These are phyloP conservation scores for Physaria fendleri DNA, from an alignment of 345 rosid species.

Conservation along the genomic window DNA sequence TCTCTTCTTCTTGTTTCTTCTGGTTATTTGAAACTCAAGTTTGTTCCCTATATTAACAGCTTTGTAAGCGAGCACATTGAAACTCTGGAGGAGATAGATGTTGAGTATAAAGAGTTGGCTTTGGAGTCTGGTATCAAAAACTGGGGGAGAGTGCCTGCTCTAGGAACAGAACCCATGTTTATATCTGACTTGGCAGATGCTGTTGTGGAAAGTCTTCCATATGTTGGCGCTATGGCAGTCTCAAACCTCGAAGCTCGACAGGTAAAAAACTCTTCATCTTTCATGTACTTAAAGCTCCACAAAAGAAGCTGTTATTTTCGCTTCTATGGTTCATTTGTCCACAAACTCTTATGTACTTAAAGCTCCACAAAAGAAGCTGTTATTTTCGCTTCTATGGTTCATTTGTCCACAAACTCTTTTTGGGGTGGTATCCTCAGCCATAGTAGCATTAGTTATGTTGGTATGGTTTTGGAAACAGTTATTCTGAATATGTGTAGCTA, in stretches of 20 bases:
- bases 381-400: not conserved
- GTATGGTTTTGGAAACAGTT: not conserved
- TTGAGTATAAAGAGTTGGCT: slow-evolving; percentile 93
- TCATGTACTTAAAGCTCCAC: not conserved
- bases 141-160: slow-evolving; percentile 97
- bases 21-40: slow-evolving; percentile 1
- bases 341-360: not conserved
- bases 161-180: slow-evolving; percentile 90
- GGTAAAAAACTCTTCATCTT: slow-evolving; percentile 36
- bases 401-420: not conserved
- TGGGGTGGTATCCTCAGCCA: not conserved
- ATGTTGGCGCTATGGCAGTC: slow-evolving; percentile 98
- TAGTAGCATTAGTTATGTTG: not conserved
- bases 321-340: not conserved
- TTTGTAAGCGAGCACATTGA: slow-evolving; percentile 98
- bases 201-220: slow-evolving; percentile 91
- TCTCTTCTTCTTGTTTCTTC: slow-evolving; percentile 6
- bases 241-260: slow-evolving; percentile 98
- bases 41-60: slow-evolving; percentile 34
- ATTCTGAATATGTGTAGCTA: not conserved
- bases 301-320: not conserved
- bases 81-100: slow-evolving; percentile 97
- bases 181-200: slow-evolving; percentile 98
- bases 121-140: slow-evolving; percentile 80
- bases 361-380: not conserved